These are phyloP conservation scores for Deinandra increscens DNA, from an alignment of 129 eudicot genomes.

Conservation along the genomic window DNA sequence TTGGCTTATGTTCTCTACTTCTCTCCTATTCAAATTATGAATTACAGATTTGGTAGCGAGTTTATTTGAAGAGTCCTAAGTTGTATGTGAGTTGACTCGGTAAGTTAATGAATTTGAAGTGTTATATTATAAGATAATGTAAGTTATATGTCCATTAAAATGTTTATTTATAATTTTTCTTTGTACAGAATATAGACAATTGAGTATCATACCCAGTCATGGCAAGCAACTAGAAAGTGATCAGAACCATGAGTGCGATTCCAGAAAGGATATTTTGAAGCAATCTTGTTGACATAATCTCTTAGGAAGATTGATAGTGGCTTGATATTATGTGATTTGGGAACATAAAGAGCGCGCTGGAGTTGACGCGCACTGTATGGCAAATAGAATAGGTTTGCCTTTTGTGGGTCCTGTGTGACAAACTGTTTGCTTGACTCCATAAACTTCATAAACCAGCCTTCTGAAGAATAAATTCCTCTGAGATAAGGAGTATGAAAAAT, in stretches of 20 bases:
- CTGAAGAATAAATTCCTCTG: slow-evolving; percentile 85
- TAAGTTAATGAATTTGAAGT: background rate
- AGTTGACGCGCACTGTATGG: slow-evolving; percentile 93
- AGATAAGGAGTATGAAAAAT: slow-evolving; percentile 71
- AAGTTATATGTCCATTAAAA: background rate
- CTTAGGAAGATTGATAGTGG: slow-evolving; percentile 60
- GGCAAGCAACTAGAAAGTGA: slow-evolving; percentile 95
- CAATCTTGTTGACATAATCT: slow-evolving; percentile 67
- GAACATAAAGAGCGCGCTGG: slow-evolving; percentile 60
- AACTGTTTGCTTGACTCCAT: slow-evolving; percentile 63
- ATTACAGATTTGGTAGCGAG: too few relatives aligned
- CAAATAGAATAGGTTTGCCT: slow-evolving; percentile 88
- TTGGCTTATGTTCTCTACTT: too few relatives aligned
- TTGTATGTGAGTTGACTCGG: too few relatives aligned
- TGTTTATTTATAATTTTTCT: background rate
- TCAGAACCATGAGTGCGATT: slow-evolving; percentile 83
- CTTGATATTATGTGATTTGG: slow-evolving; percentile 54
- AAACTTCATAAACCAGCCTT: slow-evolving; percentile 96
- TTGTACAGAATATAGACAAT: slow-evolving; percentile 11
- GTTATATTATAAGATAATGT: background rate
- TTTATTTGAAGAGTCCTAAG: too few relatives aligned
- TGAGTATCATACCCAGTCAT: slow-evolving; percentile 78
- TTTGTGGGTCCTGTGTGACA: slow-evolving; percentile 71
- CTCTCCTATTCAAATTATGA: too few relatives aligned
- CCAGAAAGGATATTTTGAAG: slow-evolving; percentile 94